A percentile compares a stretch with the other conserved stretches of the same genome.
phyloP scores from a whole-genome alignment of 805 yeast species.

The Hanseniaspora guilliermondii region DNA sequence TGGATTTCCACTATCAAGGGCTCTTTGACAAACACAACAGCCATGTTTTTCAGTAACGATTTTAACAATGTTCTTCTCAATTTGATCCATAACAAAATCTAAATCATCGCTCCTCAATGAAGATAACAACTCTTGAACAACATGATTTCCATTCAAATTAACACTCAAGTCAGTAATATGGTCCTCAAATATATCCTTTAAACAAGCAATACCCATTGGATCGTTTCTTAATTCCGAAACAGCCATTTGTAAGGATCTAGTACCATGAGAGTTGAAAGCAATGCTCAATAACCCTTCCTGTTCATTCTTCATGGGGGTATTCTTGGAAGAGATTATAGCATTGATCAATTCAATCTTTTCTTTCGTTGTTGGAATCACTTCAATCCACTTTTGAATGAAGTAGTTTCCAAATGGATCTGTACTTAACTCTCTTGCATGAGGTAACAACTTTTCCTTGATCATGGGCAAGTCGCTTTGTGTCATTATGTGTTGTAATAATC shows the following conservation, averaged over 20 bases:
- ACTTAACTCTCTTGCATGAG: conserved; percentile 78
- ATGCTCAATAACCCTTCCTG: conserved; percentile 31
- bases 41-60: conserved; percentile 96
- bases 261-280: conserved; percentile 90
- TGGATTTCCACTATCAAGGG: conserved; percentile 75
- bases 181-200: conserved; percentile 47
- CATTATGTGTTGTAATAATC: conserved; percentile 78
- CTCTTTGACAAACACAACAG: conserved; percentile 90
- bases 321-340: neutral
- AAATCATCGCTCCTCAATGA: conserved; percentile 53
- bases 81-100: conserved; percentile 84
- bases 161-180: conserved; percentile 70
- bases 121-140: conserved; percentile 82
- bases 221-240: conserved; percentile 62
- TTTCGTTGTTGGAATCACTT: conserved; percentile 32
- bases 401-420: conserved; percentile 95
- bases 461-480: conserved; percentile 50
- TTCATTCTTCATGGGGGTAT: conserved; percentile 46
- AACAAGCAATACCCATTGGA: conserved; percentile 55
- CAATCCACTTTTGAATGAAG: conserved; percentile 78
- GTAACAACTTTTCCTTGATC: conserved; percentile 69
- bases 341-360: neutral
- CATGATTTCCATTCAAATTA: conserved; percentile 93
- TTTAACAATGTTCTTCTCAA: conserved; percentile 54
- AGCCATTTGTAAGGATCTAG: conserved; percentile 84